These are phyloP conservation scores for Amanita phalloides DNA, from an alignment of 768 basidiomycete genomes.

Conservation along the genomic window DNA sequence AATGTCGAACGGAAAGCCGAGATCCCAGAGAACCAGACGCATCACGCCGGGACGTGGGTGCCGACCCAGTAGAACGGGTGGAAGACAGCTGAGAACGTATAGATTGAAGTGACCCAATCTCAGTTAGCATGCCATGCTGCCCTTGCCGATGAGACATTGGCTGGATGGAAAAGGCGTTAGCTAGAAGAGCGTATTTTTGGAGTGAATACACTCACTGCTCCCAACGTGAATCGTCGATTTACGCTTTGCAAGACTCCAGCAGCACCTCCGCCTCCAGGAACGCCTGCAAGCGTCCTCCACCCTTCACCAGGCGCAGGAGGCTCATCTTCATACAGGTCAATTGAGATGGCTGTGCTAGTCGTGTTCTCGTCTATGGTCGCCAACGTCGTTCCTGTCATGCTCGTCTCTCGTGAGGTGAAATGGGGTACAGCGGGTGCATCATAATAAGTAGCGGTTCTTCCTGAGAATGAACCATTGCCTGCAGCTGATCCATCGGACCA, in stretches of 20 bases:
- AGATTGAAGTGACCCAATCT: conserved; percentile 57
- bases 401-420: conserved; percentile 1
- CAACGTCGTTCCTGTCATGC: conserved; percentile 3
- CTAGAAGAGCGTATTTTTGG: not conserved
- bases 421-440: not conserved
- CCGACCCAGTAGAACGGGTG: conserved; percentile 41
- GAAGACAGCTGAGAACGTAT: conserved; percentile 48
- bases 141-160: conserved; percentile 30
- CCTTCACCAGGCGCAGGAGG: conserved; percentile 51
- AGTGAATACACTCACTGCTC: conserved; percentile 34
- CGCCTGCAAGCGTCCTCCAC: conserved; percentile 47
- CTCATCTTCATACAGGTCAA: conserved; percentile 59
- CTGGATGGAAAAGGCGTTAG: conserved; percentile 7
- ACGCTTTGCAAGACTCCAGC: conserved; percentile 17
- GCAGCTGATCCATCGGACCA: not conserved
- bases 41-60: conserved; percentile 34
- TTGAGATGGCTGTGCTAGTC: conserved; percentile 23
- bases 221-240: conserved; percentile 45
- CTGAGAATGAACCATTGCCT: not conserved
- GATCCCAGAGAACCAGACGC: conserved; percentile 37
- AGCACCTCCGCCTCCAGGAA: conserved; percentile 13
- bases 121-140: conserved; percentile 37
- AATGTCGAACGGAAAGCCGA: conserved; percentile 32
- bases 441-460: not conserved
- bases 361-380: conserved; percentile 13